Base-by-base conservation (phyloP, 2,329 filamentous ascomycete species). In the Arthrobotrys sphaeroides region DNA sequence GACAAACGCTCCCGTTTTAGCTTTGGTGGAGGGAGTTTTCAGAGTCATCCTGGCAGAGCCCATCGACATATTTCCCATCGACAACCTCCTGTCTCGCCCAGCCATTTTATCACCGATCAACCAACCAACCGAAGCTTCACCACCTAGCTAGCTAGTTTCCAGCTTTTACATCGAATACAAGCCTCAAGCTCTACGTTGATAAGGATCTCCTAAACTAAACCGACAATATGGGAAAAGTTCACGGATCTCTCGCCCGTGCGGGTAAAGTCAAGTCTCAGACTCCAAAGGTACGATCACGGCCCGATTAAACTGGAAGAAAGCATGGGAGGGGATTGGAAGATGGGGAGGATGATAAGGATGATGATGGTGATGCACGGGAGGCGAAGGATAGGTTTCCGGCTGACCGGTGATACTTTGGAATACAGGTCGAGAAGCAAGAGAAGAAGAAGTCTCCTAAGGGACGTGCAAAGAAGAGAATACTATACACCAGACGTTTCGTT, bases 191-290 rank as follows among this genome's bases (percentile, higher is more conserved):
- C 40, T 49, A 36, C 13, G 20, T 51, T 40, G 61, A 73, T 42
- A 66, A 20, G 22, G 24, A 45, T 3, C 18, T 31, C 38, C 20
- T 13, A 59, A 16, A 24, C 36, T 42, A 64, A 26, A 65, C 57
- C 49, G 43, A 61, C 86, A 86, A 91, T 84, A 94, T 94, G 91
- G 91, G 91, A 87, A 94, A 94, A 88, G 91, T 94, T 86, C 92
- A 94, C 90, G 92, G 92, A 85, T 95, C 92, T 84, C 91, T 95
- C 86, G 92, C 92, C 85, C 92, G 92, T 93, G 92, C 92, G 87
- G 93, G 93, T 88, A 96, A 96, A 89, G 93, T 97, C 90, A 96
- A 96, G 91, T 94, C 92, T 87, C 92, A 94, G 86, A 94, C 91
- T 82, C 91, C 91, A 83, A 94, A 94, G 90, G 91, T 93, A 88